These are phyloP conservation scores for Ulvella scutata DNA, from an alignment of 139 green algal genomes.

Conservation along the genomic window DNA sequence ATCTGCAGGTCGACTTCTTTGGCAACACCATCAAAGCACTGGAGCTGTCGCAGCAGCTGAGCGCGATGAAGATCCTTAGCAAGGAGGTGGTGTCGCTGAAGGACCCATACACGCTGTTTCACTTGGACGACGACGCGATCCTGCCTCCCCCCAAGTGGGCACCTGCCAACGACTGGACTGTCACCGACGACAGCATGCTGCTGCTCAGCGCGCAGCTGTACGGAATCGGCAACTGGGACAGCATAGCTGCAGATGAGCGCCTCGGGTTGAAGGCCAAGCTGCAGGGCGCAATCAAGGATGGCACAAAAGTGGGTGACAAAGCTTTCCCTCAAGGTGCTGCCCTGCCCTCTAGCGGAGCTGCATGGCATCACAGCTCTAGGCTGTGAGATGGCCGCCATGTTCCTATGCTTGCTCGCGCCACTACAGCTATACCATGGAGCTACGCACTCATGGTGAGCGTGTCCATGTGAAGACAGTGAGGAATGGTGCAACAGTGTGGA, in stretches of 20 bases:
- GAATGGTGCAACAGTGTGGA: background rate
- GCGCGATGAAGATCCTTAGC: slow-evolving; percentile 36
- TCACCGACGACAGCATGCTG: slow-evolving; percentile 60
- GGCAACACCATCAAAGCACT: slow-evolving; percentile 57
- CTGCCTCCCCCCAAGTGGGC: slow-evolving; percentile 36
- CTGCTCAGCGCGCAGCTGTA: slow-evolving; percentile 58
- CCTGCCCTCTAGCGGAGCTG: no score
- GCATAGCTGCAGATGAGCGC: slow-evolving; percentile 41
- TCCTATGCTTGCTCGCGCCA: background rate
- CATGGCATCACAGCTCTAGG: no score
- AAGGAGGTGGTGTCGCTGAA: slow-evolving; percentile 16
- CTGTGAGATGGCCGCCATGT: background rate
- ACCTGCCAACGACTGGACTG: slow-evolving; percentile 29
- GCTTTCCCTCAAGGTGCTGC: background rate
- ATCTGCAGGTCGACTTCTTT: slow-evolving; percentile 78
- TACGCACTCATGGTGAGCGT: background rate
- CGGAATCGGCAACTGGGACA: slow-evolving; percentile 67
- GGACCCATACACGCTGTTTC: slow-evolving; percentile 19
- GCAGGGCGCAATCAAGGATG: slow-evolving; percentile 14
- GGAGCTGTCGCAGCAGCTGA: slow-evolving; percentile 44
- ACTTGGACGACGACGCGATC: slow-evolving; percentile 25
- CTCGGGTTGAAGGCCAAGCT: slow-evolving; percentile 63
- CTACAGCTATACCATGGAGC: background rate
- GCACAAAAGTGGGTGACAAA: slow-evolving; percentile 5
- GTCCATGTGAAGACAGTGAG: background rate